Evolutionary conservation across 31 red algal species (phyloP).

Genomic region (Bonnemaisonia californica): DNA sequence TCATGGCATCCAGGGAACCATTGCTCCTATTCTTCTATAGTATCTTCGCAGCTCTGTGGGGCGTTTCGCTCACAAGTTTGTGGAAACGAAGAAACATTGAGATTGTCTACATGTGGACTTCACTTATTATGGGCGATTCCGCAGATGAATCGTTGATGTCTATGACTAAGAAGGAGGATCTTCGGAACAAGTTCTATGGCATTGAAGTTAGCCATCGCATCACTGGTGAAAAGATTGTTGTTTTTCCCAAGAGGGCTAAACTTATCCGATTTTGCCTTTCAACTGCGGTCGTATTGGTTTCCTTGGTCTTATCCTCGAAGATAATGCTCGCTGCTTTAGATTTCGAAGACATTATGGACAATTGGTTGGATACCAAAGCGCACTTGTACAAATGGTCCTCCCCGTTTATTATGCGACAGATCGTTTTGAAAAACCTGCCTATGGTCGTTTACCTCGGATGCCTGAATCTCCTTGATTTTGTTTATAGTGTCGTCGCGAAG

Average conservation of each 20-base stretch:
- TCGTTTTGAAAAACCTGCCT: constrained; percentile 74
- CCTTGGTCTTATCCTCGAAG: constrained; percentile 52
- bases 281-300: constrained; percentile 44
- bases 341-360: constrained; percentile 78
- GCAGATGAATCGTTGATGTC: constrained; percentile 70
- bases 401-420: constrained; percentile 53
- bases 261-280: constrained; percentile 40
- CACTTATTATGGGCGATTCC: constrained; percentile 79
- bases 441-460: constrained; percentile 65
- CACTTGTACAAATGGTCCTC: constrained; percentile 71
- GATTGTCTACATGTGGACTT: constrained; percentile 82
- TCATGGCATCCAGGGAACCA: constrained; percentile 29
- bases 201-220: constrained; percentile 79
- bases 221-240: constrained; percentile 77
- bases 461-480: constrained; percentile 64
- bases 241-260: constrained; percentile 67
- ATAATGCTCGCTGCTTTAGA: constrained; percentile 70
- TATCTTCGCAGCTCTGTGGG: constrained; percentile 81
- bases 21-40: constrained; percentile 63
- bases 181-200: constrained; percentile 75
- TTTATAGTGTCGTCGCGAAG: constrained; percentile 63
- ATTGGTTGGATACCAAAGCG: constrained; percentile 59
- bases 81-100: constrained; percentile 86
- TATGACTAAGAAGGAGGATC: constrained; percentile 80
- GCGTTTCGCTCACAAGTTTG: constrained; percentile 51